Percentiles rank a stretch among this genome's conserved stretches.
These are phyloP conservation scores for Musa balbisiana DNA, from an alignment of 202 grass and related monocot genomes.

Conservation along the genomic window DNA sequence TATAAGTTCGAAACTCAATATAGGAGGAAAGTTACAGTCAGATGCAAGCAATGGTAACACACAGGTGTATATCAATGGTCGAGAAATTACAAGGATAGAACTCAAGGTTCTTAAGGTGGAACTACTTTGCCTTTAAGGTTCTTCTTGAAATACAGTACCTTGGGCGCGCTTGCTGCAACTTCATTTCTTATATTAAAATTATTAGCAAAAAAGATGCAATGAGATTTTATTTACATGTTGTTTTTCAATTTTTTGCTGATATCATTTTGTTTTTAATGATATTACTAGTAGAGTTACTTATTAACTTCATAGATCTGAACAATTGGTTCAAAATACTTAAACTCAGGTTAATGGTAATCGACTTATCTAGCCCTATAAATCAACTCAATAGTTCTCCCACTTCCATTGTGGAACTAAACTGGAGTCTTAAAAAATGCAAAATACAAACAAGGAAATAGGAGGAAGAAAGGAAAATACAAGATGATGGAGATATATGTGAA, in stretches of 20 bases:
- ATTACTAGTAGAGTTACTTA: no score
- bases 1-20: conserved; percentile 27
- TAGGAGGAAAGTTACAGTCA: conserved; percentile 22
- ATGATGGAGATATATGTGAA: no score
- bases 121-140: neutral
- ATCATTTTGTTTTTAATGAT: no score
- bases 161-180: neutral
- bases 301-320: no score
- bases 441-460: no score
- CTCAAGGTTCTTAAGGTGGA: conserved; percentile 27
- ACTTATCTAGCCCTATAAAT: no score
- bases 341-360: no score
- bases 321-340: no score
- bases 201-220: neutral
- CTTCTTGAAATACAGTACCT: neutral
- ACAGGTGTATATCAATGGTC: conserved; percentile 26
- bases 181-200: neutral
- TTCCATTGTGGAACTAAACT: no score
- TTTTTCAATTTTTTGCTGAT: neutral
- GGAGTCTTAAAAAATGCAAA: no score
- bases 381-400: no score
- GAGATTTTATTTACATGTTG: neutral
- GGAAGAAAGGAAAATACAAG: no score
- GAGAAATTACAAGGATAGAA: conserved; percentile 27
- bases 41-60: conserved; percentile 29